Percentiles rank a stretch among this genome's conserved stretches.
phyloP scores from a whole-genome alignment of 495 filamentous ascomycete genomes.

The Mytilinidion resinicola region DNA sequence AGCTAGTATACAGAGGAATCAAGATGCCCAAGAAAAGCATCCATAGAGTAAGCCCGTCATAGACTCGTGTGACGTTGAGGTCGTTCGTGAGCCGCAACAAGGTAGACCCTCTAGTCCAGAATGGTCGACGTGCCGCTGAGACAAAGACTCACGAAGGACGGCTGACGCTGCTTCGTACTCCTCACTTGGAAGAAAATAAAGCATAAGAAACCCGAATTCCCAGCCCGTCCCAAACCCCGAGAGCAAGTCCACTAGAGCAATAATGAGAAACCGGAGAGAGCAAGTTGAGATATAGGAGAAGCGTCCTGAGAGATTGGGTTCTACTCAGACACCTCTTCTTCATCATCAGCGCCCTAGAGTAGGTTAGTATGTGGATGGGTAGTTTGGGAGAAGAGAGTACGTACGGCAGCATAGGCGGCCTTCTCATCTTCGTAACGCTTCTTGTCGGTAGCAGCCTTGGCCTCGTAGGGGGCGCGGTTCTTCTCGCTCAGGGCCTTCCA shows the following conservation, averaged over 20 bases:
- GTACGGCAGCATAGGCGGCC: constrained; percentile 61
- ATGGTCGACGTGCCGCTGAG: too few species aligned
- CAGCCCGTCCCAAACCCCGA: constrained; percentile 8
- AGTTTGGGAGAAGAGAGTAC: neutral
- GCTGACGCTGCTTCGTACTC: too few species aligned
- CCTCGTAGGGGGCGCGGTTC: constrained; percentile 87
- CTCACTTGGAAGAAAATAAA: constrained; percentile 4
- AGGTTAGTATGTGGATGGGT: constrained; percentile 1
- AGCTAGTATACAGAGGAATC: constrained; percentile 7
- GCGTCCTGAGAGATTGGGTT: neutral
- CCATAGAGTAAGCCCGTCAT: neutral
- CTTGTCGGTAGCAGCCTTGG: constrained; percentile 93
- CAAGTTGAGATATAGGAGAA: neutral
- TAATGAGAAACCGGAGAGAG: constrained; percentile 1
- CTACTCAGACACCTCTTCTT: constrained; percentile 29
- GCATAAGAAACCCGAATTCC: constrained; percentile 18
- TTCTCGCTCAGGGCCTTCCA: constrained; percentile 93
- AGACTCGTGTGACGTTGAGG: neutral
- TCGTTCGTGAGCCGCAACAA: neutral
- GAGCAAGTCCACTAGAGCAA: constrained; percentile 2
- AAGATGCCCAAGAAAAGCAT: constrained; percentile 1
- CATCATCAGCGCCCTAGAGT: constrained; percentile 18
- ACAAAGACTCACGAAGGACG: too few species aligned
- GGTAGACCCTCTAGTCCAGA: neutral
- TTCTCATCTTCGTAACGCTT: constrained; percentile 99